Conservation (phyloP, 2,329 filamentous ascomycete species). For the Bertia moriformis region DNA sequence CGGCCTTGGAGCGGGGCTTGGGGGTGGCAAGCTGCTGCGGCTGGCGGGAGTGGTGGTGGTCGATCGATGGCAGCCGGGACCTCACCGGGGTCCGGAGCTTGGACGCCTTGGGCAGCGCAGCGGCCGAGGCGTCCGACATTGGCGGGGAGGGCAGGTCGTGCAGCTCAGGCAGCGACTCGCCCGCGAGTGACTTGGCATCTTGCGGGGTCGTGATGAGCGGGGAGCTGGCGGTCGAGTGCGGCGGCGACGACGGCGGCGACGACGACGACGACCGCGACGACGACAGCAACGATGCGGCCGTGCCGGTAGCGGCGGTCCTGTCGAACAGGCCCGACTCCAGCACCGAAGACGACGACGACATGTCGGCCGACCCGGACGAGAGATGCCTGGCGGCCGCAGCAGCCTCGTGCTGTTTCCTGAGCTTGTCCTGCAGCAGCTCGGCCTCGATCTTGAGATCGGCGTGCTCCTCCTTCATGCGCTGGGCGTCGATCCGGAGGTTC, state of each 20-base stretch:
- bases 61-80: neutral
- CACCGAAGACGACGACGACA: too few relatives aligned
- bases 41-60: too few relatives aligned
- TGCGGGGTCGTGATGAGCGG: constrained; percentile 82
- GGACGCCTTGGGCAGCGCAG: constrained; percentile 35
- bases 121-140: constrained; percentile 74
- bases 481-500: constrained; percentile 71
- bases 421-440: constrained; percentile 86
- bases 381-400: constrained; percentile 40
- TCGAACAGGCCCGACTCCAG: constrained; percentile 62
- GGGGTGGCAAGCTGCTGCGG: neutral
- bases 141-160: constrained; percentile 79
- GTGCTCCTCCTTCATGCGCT: constrained; percentile 78
- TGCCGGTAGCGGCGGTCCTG: constrained; percentile 16
- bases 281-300: too few relatives aligned
- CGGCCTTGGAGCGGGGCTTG: neutral
- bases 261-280: too few relatives aligned
- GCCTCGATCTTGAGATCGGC: constrained; percentile 87
- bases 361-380: constrained; percentile 43
- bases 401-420: constrained; percentile 62
- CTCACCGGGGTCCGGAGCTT: constrained; percentile 10
- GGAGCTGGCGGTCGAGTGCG: constrained; percentile 73
- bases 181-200: constrained; percentile 46
- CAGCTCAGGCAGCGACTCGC: constrained; percentile 44
- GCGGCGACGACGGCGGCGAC: too few relatives aligned